Evolutionary conservation across 176 grass and related monocot genomes (phyloP).

Genomic region (Canna indica): DNA sequence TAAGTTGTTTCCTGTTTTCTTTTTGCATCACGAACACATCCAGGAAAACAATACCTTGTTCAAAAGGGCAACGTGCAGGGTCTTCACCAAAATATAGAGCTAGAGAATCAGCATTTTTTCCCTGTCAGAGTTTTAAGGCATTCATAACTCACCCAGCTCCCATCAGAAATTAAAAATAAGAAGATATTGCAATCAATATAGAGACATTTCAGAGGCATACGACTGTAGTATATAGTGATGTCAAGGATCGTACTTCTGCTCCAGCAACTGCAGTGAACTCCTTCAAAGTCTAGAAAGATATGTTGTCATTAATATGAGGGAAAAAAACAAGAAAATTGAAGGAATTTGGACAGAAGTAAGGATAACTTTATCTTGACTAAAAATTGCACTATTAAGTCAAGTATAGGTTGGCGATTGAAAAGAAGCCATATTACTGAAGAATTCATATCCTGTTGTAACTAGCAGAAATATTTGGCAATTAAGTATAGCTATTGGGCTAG

Average conservation of each 20-base stretch:
- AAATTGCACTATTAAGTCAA: not conserved
- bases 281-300: constrained; percentile 69
- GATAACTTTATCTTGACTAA: not conserved
- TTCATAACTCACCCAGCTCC: not conserved
- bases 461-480: constrained; percentile 10
- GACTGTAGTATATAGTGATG: constrained; percentile 60
- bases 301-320: constrained; percentile 10
- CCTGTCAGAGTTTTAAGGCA: constrained; percentile 33
- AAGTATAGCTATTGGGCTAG: not conserved
- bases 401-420: not conserved
- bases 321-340: constrained; percentile 7
- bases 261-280: constrained; percentile 62
- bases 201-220: constrained; percentile 43
- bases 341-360: not conserved
- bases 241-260: constrained; percentile 67
- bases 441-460: not conserved
- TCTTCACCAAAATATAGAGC: constrained; percentile 90
- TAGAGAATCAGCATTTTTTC: constrained; percentile 72
- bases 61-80: constrained; percentile 75
- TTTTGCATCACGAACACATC: not conserved
- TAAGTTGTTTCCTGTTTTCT: not conserved
- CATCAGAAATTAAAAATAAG: constrained; percentile 9
- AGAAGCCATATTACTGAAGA: not conserved
- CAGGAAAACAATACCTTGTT: constrained; percentile 58
- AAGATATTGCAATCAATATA: constrained; percentile 7